Conservation (phyloP, 306 rosid genomes). For the Castanea crenata region DNA sequence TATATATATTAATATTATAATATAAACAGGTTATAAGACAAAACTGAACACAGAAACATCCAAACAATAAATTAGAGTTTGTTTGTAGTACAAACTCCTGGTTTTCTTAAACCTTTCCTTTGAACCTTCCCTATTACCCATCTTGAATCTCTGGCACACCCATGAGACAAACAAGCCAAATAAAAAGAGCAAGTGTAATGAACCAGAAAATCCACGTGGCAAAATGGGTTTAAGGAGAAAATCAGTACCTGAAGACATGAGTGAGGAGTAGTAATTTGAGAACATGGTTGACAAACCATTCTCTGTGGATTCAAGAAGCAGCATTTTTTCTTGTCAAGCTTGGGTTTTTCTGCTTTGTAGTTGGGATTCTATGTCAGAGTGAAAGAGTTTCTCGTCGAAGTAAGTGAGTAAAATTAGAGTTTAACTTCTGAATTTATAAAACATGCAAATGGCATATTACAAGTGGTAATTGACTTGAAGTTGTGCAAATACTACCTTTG, state of each 20-base stretch:
- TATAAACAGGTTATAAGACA: conserved; percentile 17
- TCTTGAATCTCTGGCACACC: conserved; percentile 33
- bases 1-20: too few relatives aligned
- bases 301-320: conserved; percentile 16
- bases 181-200: conserved; percentile 36
- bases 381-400: background rate
- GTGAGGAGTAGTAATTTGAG: conserved; percentile 1
- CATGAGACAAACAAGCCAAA: conserved; percentile 34
- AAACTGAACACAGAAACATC: conserved; percentile 33
- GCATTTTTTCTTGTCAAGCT: conserved; percentile 11
- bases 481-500: too few relatives aligned
- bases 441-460: too few relatives aligned
- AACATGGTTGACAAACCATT: conserved; percentile 14
- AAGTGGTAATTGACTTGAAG: too few relatives aligned
- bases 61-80: conserved; percentile 20
- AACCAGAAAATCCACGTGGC: conserved; percentile 44
- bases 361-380: background rate
- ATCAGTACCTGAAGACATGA: conserved; percentile 18
- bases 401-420: too few relatives aligned
- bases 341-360: background rate
- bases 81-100: conserved; percentile 20
- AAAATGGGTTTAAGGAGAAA: conserved; percentile 43
- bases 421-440: too few relatives aligned
- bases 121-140: conserved; percentile 15
- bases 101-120: conserved; percentile 18